Evolutionary conservation across 352 stramenopile species (phyloP).

Genomic region (Globisporangium spiculum): DNA sequence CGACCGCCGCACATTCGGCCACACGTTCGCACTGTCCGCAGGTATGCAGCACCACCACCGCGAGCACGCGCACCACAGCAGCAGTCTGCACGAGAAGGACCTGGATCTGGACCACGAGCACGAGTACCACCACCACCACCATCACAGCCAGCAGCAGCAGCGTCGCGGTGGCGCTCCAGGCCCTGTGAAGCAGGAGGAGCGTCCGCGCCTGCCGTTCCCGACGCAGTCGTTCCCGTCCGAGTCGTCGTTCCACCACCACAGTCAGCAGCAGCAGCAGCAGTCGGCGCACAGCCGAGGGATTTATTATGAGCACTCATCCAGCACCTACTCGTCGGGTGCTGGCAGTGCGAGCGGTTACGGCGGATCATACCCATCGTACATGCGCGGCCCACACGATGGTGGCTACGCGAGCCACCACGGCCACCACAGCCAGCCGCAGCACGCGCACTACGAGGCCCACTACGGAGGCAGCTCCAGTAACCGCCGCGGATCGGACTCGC

Average conservation of each 20-base stretch:
- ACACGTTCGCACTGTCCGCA: slow-evolving; percentile 10
- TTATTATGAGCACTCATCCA: slow-evolving; percentile 26
- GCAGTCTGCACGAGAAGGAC: slow-evolving; percentile 17
- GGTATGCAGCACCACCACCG: slow-evolving; percentile 29
- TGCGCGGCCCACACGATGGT: slow-evolving; percentile 31
- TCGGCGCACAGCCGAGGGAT: slow-evolving; percentile 17
- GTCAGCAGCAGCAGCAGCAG: slow-evolving; percentile 18
- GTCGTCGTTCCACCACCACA: slow-evolving; percentile 38
- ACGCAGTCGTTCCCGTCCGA: slow-evolving; percentile 61
- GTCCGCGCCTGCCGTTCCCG: slow-evolving; percentile 49
- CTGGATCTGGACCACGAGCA: slow-evolving; percentile 27
- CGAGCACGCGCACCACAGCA: neutral
- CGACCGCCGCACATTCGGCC: slow-evolving; percentile 25
- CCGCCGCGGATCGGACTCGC: slow-evolving; percentile 5
- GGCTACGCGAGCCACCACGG: slow-evolving; percentile 20
- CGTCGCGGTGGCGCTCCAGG: neutral
- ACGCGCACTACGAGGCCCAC: slow-evolving; percentile 32
- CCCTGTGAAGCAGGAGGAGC: slow-evolving; percentile 36
- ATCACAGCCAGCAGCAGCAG: slow-evolving; percentile 1
- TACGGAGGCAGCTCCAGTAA: neutral
- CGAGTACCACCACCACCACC: slow-evolving; percentile 10
- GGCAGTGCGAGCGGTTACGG: neutral
- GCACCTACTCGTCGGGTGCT: slow-evolving; percentile 2
- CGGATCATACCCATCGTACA: slow-evolving; percentile 41
- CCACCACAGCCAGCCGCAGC: slow-evolving; percentile 9